Conservation (phyloP, 257 asterid genomes). For the Primulina tabacum region DNA sequence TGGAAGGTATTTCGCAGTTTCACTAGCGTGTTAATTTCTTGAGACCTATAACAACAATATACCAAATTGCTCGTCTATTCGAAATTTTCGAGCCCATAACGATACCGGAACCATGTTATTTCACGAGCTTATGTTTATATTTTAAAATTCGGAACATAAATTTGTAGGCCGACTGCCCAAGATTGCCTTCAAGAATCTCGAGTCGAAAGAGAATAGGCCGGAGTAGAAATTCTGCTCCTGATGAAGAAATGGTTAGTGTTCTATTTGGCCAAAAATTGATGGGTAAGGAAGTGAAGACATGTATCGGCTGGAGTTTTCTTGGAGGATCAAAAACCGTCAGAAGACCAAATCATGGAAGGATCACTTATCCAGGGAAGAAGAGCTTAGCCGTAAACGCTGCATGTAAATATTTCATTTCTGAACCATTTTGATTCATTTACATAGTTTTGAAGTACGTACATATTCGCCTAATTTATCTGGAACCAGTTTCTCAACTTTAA, state of each 20-base stretch:
- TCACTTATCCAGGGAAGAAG: constrained; percentile 18
- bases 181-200: constrained; percentile 20
- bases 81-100: background rate
- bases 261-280: constrained; percentile 30
- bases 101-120: background rate
- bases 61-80: background rate
- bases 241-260: constrained; percentile 24
- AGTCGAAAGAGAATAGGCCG: constrained; percentile 10
- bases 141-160: constrained; percentile 9
- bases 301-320: constrained; percentile 33
- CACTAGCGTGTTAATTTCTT: no score
- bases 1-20: background rate
- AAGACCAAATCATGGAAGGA: constrained; percentile 32
- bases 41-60: background rate
- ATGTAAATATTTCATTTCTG: constrained; percentile 43
- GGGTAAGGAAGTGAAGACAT: constrained; percentile 28
- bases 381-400: constrained; percentile 41
- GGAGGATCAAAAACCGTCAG: constrained; percentile 37
- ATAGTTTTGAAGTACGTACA: background rate
- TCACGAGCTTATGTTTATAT: background rate
- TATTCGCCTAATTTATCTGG: no score
- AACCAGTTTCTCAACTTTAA: no score
- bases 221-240: background rate
- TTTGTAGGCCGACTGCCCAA: constrained; percentile 40
- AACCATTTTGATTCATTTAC: constrained; percentile 2